Evolutionary conservation across 768 basidiomycete genomes (phyloP), one percentile per base, ranked within the genome.

Genomic region (Boletus rufocinnamomeus): DNA sequence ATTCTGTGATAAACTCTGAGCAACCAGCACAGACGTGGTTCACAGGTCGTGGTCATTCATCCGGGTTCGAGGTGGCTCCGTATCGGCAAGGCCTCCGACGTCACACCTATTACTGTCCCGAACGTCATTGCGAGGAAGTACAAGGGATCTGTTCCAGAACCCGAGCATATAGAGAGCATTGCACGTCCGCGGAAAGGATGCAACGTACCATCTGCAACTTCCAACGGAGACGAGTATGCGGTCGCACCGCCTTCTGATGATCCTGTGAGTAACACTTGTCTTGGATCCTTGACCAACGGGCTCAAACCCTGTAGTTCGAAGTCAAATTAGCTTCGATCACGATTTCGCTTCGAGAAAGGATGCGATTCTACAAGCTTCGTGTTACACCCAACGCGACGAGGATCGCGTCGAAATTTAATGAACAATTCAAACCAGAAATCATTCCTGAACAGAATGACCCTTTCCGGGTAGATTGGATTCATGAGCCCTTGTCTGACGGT

Each of bases 391-490:
- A 85, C 70, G 88, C 84, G 43, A 82, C 83, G 7, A 79, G 77
- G 50, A 86, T 90, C 45, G 90, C 89, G 1, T 83, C 86, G 6
- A 84, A 82, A 13, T 93, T 89, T 72, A 97, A 96, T 68, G 84
- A 85, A 58, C 86, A 87, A 59, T 91, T 93, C 71, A 84, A 85
- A 68, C 89, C 93, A 3, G 92, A 95, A 68, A 83, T 83, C n/a
- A 92, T 98, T 38, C 81, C 86, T 8, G 92, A 93, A 61, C 80
- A 84, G 50, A 93, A 93, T 65, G 95, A 96, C 68, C 86, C 88
- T 13, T 90, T 85, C 69, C 78, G 84, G 45, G 80, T 93, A 11
- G 90, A 95, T 50, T 98, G 95, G 95, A 87, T 93, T 30, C 81
- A 84, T 23, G 73, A 77, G 2, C 74, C 78, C 17, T 69, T 74